Conservation (phyloP, 768 basidiomycete species). For the Lentinula detonsa region DNA sequence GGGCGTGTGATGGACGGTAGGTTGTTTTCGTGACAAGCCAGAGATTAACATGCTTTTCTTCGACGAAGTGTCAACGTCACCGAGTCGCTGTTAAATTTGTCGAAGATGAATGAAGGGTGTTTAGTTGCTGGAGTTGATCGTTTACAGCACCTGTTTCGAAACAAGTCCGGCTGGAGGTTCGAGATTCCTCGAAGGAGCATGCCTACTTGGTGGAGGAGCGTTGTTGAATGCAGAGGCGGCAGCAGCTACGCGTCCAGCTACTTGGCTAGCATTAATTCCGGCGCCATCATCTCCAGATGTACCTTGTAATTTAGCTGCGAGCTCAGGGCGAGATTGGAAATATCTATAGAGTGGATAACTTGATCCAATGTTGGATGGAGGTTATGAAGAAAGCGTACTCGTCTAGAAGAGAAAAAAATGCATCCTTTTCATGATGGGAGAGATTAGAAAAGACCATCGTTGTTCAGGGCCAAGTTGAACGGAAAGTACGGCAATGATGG, state of each 20-base stretch:
- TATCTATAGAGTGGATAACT: conserved; percentile 40
- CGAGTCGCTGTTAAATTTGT: conserved; percentile 43
- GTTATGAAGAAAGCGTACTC: conserved; percentile 44
- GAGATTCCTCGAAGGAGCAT: background rate
- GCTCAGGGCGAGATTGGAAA: conserved; percentile 66
- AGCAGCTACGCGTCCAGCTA: conserved; percentile 13
- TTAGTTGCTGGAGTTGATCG: too few species aligned
- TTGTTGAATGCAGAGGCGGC: conserved; percentile 7
- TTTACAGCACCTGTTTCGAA: conserved; percentile 2
- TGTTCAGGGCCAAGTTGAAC: background rate
- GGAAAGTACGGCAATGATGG: background rate
- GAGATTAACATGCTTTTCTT: conserved; percentile 41
- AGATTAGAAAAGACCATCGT: conserved; percentile 74
- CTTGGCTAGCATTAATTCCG: conserved; percentile 18
- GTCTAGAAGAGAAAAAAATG: conserved; percentile 76
- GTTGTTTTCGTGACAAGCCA: conserved; percentile 34
- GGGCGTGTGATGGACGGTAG: conserved; percentile 28
- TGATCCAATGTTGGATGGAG: background rate
- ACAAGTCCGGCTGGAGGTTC: conserved; percentile 5
- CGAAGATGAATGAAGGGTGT: too few species aligned
- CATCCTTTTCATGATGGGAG: conserved; percentile 63
- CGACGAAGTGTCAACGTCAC: conserved; percentile 53
- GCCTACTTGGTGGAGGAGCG: background rate
- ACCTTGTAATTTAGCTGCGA: conserved; percentile 31
- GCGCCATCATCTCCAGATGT: conserved; percentile 10